Evolutionary conservation across 495 filamentous ascomycete genomes (phyloP).

Genomic region (Penicillium paradoxum): DNA sequence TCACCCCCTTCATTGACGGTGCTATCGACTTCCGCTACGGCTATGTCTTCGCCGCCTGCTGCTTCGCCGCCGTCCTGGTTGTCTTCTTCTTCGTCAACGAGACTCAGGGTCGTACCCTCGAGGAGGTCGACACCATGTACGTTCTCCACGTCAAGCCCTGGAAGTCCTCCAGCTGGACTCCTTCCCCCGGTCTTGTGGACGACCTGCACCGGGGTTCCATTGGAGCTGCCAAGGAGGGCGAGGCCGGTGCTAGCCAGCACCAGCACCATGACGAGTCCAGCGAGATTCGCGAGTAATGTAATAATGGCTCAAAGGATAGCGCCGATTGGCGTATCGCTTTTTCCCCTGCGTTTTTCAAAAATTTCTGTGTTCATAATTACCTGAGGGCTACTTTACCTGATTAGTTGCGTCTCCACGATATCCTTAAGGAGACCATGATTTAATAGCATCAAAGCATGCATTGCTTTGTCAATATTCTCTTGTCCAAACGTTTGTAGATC

Average conservation of each 20-base stretch:
- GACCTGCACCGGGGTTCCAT: slow-evolving; percentile 25
- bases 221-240: slow-evolving; percentile 19
- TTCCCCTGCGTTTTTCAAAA: slow-evolving; percentile 5
- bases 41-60: slow-evolving; percentile 73
- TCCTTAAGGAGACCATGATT: slow-evolving; percentile 5
- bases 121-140: slow-evolving; percentile 87
- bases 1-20: slow-evolving; percentile 69
- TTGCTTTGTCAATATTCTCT: background rate
- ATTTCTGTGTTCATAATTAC: slow-evolving; percentile 17
- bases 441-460: slow-evolving; percentile 1
- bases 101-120: slow-evolving; percentile 60
- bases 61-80: slow-evolving; percentile 55
- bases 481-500: too few species aligned
- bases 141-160: slow-evolving; percentile 62
- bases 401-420: slow-evolving; percentile 8
- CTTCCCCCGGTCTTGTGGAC: slow-evolving; percentile 39
- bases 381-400: slow-evolving; percentile 11
- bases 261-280: slow-evolving; percentile 23
- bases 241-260: slow-evolving; percentile 11
- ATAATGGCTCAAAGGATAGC: background rate
- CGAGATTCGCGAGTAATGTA: slow-evolving; percentile 15
- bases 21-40: slow-evolving; percentile 72
- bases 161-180: slow-evolving; percentile 59
- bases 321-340: background rate
- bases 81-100: slow-evolving; percentile 81